Base-by-base conservation (phyloP, 2,329 filamentous ascomycete genomes). In the Septoria linicola region DNA sequence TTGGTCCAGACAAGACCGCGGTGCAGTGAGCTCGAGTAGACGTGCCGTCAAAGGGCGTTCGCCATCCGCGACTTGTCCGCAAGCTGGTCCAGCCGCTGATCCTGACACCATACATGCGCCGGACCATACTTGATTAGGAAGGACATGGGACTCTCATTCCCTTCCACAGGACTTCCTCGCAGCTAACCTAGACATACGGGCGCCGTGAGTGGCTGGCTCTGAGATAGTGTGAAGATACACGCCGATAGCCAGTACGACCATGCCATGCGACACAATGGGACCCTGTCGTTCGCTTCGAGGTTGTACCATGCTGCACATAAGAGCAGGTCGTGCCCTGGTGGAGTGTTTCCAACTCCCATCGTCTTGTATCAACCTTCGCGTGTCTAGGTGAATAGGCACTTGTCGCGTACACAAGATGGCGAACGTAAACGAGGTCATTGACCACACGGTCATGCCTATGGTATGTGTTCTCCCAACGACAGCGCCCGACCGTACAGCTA, bases 361-460 rank as follows among this genome's bases (percentile, higher is more conserved):
- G 27, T 35, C 13, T 40, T 17, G 21, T 10, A 25, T 44, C 19
- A 10, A 17, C 34, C 21, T 13, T 23, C 14, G n/a, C 13, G 48
- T 54, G 55, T 57, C 44, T 36, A 19, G 39, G 48, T 46, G 45
- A 30, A 56, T 36, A 56, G 50, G 53, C 47, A 51, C 42, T 21
- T 19, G 30, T 44, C 21, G 13, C 30, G 23, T 7, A 34, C 30
- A 36, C 30, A 57, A 14, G 44, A 64, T 63, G 60, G 58, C 58
- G 32, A 59, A 58, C 54, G 59, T 63, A 39, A 62, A 64, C 37
- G 66, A 70, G 58, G 59, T 61, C 37, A 51, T 68, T 30, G 66
- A 69, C 54, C 61, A 62, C 46, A 57, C 63, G n/a, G 59, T 68
- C 54, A 57, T 66, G 50, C 63, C 65, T 11, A 58, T 66, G 63